Conservation (phyloP, 495 filamentous ascomycete species). For the Hamigera avellanea region DNA sequence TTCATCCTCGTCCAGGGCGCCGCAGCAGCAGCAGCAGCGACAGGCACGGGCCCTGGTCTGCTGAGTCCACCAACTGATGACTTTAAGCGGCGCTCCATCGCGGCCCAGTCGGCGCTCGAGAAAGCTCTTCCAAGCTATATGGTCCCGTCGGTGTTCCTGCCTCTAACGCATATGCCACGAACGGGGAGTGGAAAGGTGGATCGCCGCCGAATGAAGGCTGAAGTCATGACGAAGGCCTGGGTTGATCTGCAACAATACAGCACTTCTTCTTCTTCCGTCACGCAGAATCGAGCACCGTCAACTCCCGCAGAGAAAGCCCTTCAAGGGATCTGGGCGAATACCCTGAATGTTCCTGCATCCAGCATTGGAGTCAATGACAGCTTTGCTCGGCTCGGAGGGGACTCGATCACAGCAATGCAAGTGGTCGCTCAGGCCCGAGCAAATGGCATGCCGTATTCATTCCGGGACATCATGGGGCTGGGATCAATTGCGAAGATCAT, state of each 20-base stretch:
- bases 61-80: background rate
- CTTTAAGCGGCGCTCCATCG: background rate
- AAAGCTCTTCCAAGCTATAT: background rate
- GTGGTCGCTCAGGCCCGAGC: conserved; percentile 17
- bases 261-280: background rate
- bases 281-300: background rate
- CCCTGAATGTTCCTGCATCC: background rate
- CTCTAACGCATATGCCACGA: background rate
- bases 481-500: conserved; percentile 2
- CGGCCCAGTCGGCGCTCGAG: background rate
- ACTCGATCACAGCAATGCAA: conserved; percentile 46
- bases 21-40: background rate
- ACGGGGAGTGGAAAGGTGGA: background rate
- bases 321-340: background rate
- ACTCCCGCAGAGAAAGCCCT: background rate
- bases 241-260: background rate
- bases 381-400: conserved; percentile 23
- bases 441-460: conserved; percentile 6
- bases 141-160: background rate
- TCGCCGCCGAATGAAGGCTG: background rate
- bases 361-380: background rate
- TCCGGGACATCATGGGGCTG: conserved; percentile 20
- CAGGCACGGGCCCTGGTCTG: background rate
- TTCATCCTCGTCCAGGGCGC: background rate
- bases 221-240: too few species aligned